phyloP scores from a whole-genome alignment of 805 yeast genomes.

The Saccharomycopsis microspora region DNA sequence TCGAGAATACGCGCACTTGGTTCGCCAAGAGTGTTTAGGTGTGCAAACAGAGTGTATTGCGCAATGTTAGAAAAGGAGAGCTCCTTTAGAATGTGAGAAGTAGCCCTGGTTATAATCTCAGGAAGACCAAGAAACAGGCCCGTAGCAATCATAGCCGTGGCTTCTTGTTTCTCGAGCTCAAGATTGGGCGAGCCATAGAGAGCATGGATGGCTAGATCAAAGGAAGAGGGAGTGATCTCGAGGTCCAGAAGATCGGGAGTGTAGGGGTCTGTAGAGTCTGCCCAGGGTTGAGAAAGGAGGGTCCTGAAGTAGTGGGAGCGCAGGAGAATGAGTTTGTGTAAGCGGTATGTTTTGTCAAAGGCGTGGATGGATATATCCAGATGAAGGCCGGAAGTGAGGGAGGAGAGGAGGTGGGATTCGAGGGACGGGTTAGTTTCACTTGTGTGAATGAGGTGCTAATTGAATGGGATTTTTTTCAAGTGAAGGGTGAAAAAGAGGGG shows the following conservation, averaged over 20 bases:
- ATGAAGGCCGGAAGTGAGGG: too few relatives aligned
- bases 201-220: constrained; percentile 35
- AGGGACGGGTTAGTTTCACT: too few relatives aligned
- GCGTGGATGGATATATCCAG: constrained; percentile 35
- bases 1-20: constrained; percentile 35
- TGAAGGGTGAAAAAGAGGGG: too few relatives aligned
- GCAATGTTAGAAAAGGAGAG: constrained; percentile 28
- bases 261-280: constrained; percentile 19
- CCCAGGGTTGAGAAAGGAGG: constrained; percentile 35
- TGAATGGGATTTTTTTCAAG: too few relatives aligned
- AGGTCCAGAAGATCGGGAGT: constrained; percentile 30
- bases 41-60: constrained; percentile 30
- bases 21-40: constrained; percentile 31
- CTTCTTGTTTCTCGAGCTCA: constrained; percentile 24
- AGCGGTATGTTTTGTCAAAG: constrained; percentile 31
- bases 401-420: too few relatives aligned
- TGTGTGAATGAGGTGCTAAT: too few relatives aligned
- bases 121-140: constrained; percentile 39
- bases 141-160: constrained; percentile 34
- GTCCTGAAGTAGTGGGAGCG: constrained; percentile 37
- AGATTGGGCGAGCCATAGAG: constrained; percentile 33
- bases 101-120: constrained; percentile 32
- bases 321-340: constrained; percentile 35
- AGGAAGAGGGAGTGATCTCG: constrained; percentile 32
- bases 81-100: constrained; percentile 26